These are phyloP conservation scores for Leccinum brunneo-olivaceum DNA, from an alignment of 1,284 basidiomycete genomes.

Conservation along the genomic window DNA sequence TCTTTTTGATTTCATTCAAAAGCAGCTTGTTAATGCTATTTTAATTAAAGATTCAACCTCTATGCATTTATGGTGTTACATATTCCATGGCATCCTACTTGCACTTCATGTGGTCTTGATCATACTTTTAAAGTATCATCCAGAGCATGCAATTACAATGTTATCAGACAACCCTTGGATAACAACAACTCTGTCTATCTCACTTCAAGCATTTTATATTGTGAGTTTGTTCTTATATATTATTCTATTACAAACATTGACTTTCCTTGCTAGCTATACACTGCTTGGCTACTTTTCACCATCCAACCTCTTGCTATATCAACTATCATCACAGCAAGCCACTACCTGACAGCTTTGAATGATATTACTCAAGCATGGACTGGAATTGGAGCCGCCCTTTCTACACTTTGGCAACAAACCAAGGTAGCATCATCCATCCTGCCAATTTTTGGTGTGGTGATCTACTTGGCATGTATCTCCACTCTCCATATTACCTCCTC, in stretches of 20 bases:
- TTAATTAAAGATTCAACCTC: background rate
- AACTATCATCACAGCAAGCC: background rate
- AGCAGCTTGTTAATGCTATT: background rate
- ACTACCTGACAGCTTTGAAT: conserved; percentile 8
- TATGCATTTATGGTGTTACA: conserved; percentile 1
- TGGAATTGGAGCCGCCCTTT: conserved; percentile 3
- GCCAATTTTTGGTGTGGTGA: conserved; percentile 6
- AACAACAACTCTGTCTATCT: background rate
- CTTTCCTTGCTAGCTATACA: conserved; percentile 5
- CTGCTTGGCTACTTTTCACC: conserved; percentile 7
- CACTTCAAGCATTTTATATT: conserved; percentile 6
- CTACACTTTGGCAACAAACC: conserved; percentile 3
- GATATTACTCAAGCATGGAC: conserved; percentile 10
- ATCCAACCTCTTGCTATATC: conserved; percentile 8
- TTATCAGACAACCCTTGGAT: background rate
- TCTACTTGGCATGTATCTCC: conserved; percentile 7
- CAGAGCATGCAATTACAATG: conserved; percentile 4
- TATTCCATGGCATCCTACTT: conserved; percentile 2
- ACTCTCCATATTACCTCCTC: conserved; percentile 6
- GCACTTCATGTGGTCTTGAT: conserved; percentile 3
- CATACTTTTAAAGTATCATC: background rate
- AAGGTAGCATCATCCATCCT: background rate
- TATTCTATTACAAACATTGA: too few species aligned
- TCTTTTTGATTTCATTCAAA: too few species aligned
- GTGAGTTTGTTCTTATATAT: background rate